Base-by-base conservation (phyloP, 768 basidiomycete genomes). In the Hortiboletus campestris region DNA sequence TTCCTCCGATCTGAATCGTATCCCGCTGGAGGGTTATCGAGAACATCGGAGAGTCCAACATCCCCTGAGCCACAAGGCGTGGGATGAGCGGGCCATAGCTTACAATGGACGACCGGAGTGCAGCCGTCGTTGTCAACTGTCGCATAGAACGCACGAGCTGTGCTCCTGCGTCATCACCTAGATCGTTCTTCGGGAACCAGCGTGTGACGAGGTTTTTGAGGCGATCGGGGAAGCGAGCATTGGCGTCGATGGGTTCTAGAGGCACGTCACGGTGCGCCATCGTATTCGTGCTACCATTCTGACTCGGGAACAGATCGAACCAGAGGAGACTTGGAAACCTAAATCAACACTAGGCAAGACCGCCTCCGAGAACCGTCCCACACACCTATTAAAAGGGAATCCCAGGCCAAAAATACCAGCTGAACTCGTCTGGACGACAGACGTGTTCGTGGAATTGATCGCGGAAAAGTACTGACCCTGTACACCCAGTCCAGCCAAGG, bases 331-430 rank as follows among this genome's bases (percentile, higher is more conserved):
- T 84, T 20, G 39, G 49, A 45, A 25, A 35, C 34, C 7, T 6
- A n/a, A 17, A 50, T 58, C 41, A 56, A 46, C 12, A 55, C n/a
- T 17, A 6, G 13, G n/a, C 10, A 25, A 39, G 10, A n/a, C 19
- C 22, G 0, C 42, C 7, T 35, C 20, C 20, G 46, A 32, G 36
- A 9, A 51, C 17, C 20, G 46, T 34, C 16, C 13, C 6, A 59
- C 74, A 14, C 25, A 86, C 88, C 88, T 89, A 58, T 85, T 86
- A 14, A 81, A 66, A 4, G 89, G 87, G 59, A 91, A 91, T 0
- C 90, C 89, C 11, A 90, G 74, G 0, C 89, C 89, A 53, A 91
- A 78, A 40, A 91, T 88, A 3, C 88, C 89, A 16, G 80, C 77
- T 17, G 81, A 76, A 1, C 81, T 81, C 1, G 78, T 81, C 39